Conservation (phyloP, 108 stramenopile species). For the Conticribra guillardii region DNA sequence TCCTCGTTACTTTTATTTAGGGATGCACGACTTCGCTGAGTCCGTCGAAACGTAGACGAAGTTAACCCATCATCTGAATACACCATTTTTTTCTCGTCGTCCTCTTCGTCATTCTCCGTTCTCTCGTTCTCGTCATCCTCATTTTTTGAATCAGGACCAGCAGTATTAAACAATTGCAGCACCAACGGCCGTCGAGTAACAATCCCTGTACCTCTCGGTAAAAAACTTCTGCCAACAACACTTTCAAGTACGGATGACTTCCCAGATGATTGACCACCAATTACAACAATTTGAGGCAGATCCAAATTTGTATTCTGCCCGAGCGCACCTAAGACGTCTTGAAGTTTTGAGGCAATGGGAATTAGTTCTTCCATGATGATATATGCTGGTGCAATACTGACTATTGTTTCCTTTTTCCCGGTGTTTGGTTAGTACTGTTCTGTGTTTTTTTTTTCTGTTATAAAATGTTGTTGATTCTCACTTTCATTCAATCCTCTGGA, state of each 20-base stretch:
- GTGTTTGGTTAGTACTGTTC: too few species aligned
- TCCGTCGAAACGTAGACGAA: neutral
- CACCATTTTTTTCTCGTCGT: constrained; percentile 21
- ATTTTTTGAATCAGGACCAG: constrained; percentile 10
- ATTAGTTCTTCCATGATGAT: constrained; percentile 94
- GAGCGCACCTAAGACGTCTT: constrained; percentile 97
- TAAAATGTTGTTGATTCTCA: too few species aligned
- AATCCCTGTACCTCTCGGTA: constrained; percentile 97
- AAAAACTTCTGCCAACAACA: constrained; percentile 91
- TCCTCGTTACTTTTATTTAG: constrained; percentile 16
- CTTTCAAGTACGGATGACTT: constrained; percentile 97
- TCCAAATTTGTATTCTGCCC: constrained; percentile 91
- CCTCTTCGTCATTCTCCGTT: constrained; percentile 16
- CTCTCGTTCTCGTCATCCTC: constrained; percentile 1
- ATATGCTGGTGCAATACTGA: too few species aligned
- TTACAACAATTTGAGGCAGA: constrained; percentile 99
- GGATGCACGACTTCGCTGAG: constrained; percentile 22
- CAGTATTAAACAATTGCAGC: constrained; percentile 88
- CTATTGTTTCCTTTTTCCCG: too few species aligned
- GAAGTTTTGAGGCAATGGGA: constrained; percentile 97
- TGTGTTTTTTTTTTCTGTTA: too few species aligned
- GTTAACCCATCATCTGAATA: constrained; percentile 14
- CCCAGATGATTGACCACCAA: constrained; percentile 95
- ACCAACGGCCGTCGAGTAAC: constrained; percentile 96
- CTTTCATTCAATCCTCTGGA: too few species aligned